Evolutionary conservation across 352 stramenopile genomes (phyloP).

Genomic region (Phytopythium chamaehyphon): DNA sequence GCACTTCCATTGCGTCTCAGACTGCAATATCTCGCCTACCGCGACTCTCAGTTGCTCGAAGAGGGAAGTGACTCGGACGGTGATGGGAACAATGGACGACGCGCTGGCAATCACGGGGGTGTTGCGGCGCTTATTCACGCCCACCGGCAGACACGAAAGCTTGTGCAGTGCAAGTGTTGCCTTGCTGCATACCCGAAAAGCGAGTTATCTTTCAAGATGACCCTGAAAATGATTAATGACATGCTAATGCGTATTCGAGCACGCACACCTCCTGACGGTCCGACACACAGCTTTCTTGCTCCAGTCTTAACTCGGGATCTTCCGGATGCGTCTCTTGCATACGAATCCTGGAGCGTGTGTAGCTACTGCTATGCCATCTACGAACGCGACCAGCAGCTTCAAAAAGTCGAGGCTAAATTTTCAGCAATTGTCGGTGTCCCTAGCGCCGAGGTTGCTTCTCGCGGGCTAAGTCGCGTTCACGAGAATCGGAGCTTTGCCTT

Average conservation of each 20-base stretch:
- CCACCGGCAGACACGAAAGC: conserved; percentile 63
- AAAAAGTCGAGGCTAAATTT: conserved; percentile 65
- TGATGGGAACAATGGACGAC: conserved; percentile 12
- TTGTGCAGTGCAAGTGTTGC: conserved; percentile 80
- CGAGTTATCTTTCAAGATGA: conserved; percentile 88
- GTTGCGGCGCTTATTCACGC: conserved; percentile 17
- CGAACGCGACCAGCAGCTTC: conserved; percentile 74
- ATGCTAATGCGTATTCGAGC: conserved; percentile 66
- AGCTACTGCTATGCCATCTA: conserved; percentile 85
- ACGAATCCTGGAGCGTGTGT: conserved; percentile 84
- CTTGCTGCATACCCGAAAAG: conserved; percentile 59
- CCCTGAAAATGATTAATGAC: conserved; percentile 84
- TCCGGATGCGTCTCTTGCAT: conserved; percentile 53
- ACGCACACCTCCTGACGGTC: conserved; percentile 37
- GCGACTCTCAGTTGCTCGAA: conserved; percentile 59
- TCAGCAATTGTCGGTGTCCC: conserved; percentile 41
- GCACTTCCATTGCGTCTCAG: conserved; percentile 40
- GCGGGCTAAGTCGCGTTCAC: conserved; percentile 45
- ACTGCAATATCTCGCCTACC: conserved; percentile 55
- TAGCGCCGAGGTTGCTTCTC: conserved; percentile 12
- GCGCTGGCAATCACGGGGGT: conserved; percentile 9
- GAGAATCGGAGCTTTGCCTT: conserved; percentile 32
- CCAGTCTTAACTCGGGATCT: conserved; percentile 37
- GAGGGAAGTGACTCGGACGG: conserved; percentile 53
- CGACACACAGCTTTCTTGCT: conserved; percentile 42